Conservation (phyloP, 805 yeast species). For the Saturnispora zaruensis region DNA sequence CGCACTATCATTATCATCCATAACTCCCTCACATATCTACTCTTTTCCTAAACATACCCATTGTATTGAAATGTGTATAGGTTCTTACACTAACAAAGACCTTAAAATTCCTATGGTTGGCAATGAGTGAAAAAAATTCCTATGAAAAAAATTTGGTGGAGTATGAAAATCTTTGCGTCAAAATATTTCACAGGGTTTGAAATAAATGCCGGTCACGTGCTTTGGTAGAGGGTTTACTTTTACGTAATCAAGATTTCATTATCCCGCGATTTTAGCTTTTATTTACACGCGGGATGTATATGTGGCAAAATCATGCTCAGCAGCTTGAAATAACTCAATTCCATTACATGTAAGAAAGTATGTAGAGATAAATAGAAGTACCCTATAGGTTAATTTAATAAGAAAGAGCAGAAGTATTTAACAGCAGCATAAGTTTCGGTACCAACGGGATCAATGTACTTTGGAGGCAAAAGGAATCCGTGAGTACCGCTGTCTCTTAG, state of each 20-base stretch:
- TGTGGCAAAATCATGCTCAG: too few species aligned
- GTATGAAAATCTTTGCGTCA: not conserved
- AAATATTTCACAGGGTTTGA: not conserved
- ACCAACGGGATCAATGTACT: slow-evolving; percentile 68
- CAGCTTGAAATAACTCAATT: too few species aligned
- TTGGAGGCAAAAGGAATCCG: slow-evolving; percentile 71
- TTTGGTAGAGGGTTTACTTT: not conserved
- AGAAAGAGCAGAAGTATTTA: slow-evolving; percentile 52
- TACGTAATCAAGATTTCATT: not conserved
- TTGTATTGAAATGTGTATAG: slow-evolving; percentile 3
- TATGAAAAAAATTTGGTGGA: not conserved
- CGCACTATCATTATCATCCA: too few species aligned
- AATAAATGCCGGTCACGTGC: not conserved
- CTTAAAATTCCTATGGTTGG: not conserved
- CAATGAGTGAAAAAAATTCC: not conserved
- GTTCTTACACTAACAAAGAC: slow-evolving; percentile 1
- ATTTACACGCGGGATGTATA: too few species aligned
- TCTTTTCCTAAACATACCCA: not conserved
- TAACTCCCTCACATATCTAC: too few species aligned
- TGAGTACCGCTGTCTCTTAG: slow-evolving; percentile 75
- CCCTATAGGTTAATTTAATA: slow-evolving; percentile 18
- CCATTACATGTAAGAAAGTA: not conserved
- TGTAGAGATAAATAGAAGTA: not conserved
- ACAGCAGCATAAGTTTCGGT: slow-evolving; percentile 62
- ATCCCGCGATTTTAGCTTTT: too few species aligned